Evolutionary conservation across 176 grass and related monocot species (phyloP), one percentile per base, ranked within the genome.

Genomic region (Paspalum vaginatum): DNA sequence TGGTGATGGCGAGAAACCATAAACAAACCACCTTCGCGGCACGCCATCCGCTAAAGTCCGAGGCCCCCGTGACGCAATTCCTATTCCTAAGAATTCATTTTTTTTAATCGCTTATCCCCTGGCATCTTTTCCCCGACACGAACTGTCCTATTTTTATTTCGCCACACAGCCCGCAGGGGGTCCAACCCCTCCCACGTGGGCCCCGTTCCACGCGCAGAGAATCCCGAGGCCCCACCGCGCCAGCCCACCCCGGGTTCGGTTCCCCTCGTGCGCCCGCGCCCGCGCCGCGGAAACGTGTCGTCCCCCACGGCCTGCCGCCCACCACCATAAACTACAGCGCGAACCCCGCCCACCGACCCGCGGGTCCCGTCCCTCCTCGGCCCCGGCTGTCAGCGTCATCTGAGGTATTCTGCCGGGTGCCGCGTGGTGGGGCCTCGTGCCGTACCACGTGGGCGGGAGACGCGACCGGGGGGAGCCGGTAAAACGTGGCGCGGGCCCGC

Each of bases 321-420:
- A n/a, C n/a, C n/a, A n/a, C n/a, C n/a, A n/a, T n/a, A n/a, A n/a
- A n/a, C n/a, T n/a, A n/a, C n/a, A n/a, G n/a, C n/a, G n/a, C n/a
- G n/a, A n/a, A n/a, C n/a, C 0, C 0, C 1, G 4, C 0, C 0
- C 44, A 0, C 76, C 4, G 76, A 51, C 46, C 13, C 0, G 18
- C 2, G 77, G 81, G 77, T 0, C 7, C 38, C 0, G 0, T 1
- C 0, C 0, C 1, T 3, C 1, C 0, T 0, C 0, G 2, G 25
- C 0, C 8, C 55, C 7, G 0, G 0, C 0, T 13, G 56, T 81
- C 77, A 85, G 87, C 37, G 48, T 2, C 4, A 0, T 0, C 0
- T 9, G 0, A 13, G 1, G 8, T 0, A 61, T 2, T 0, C 0
- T 1, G 0, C 3, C 5, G 0, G 2, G 66, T 41, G 51, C 13